Evolutionary conservation across 2,329 filamentous ascomycete species (phyloP), one percentile per base, ranked within the genome.

Genomic region (Pseudogymnoascus sp.): DNA sequence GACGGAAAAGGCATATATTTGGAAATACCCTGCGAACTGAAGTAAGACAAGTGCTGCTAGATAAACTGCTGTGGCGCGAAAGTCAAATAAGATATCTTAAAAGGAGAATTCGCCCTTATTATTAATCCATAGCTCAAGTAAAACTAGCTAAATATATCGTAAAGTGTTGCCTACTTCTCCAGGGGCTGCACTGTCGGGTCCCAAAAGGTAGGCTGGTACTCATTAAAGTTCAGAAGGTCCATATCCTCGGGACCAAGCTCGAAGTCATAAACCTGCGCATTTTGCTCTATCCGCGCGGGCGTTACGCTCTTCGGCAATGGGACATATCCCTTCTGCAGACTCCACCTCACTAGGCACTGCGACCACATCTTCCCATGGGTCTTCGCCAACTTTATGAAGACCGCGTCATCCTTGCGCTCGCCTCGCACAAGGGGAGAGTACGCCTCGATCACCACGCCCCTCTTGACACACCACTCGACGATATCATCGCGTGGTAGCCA

Each of bases 401-500:
- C 83, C 66, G 83, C 78, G 67, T 96, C 88, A 42, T 87, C 84
- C 67, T 87, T 86, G 68, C 91, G 87, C 76, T 88, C 78, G 63
- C 90, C 92, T 50, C 82, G 78, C 1, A 86, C 83, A 44, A 87
- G 77, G 11, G 85, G 84, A 44, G 78, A 81, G 72, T 87, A 88
- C 0, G 85, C 85, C 76, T 91, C 81, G 13, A 89, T 74, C 33
- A 85, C 81, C 19, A 90, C 78, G 65, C 80, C 80, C 17, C 85
- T 80, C 74, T 87, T 80, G 67, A 80, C 75, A 69, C 89, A 89
- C 91, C 92, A 97, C 57, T 83, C 78, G 8, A 87, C 86, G 65
- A 97, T 91, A 71, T 96, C 91, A 21, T 81, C 78, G n/a, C 92
- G 82, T 8, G 86, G 81, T 44, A 92, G 84, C 92, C 91, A 97